Evolutionary conservation across 1,284 basidiomycete species (phyloP).

Genomic region (Omphalotus olearius): DNA sequence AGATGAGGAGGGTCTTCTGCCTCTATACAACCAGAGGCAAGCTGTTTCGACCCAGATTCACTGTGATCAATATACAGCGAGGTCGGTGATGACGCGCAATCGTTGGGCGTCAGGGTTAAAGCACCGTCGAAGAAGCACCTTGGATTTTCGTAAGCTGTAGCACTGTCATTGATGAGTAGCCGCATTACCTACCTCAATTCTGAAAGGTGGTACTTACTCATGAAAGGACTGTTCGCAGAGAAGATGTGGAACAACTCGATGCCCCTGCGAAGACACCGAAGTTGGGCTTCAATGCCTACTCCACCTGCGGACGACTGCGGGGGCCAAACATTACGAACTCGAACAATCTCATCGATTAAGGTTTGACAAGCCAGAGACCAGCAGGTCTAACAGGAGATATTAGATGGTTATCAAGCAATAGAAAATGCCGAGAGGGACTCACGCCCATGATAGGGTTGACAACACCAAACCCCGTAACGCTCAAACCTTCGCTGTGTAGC

Average conservation of each 20-base stretch:
- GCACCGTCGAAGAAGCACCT: constrained; percentile 14
- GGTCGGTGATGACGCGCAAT: too few relatives aligned
- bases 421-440: constrained; percentile 20
- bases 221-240: constrained; percentile 34
- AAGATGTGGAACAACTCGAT: constrained; percentile 32
- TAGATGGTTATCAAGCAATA: constrained; percentile 4
- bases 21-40: too few relatives aligned
- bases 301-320: constrained; percentile 14
- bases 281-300: constrained; percentile 31
- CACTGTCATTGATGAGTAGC: constrained; percentile 22
- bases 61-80: too few relatives aligned
- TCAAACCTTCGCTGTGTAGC: constrained; percentile 31
- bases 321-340: constrained; percentile 27
- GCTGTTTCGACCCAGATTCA: too few relatives aligned
- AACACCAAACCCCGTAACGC: constrained; percentile 31
- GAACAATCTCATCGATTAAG: constrained; percentile 37
- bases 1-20: too few relatives aligned
- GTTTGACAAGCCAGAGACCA: constrained; percentile 39
- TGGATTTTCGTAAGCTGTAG: constrained; percentile 37
- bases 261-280: constrained; percentile 31
- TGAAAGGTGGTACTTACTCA: constrained; percentile 28
- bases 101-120: too few relatives aligned
- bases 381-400: constrained; percentile 28
- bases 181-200: constrained; percentile 14
- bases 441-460: constrained; percentile 47